Conservation (phyloP, 345 rosid species). For the Syzygium aqueum region DNA sequence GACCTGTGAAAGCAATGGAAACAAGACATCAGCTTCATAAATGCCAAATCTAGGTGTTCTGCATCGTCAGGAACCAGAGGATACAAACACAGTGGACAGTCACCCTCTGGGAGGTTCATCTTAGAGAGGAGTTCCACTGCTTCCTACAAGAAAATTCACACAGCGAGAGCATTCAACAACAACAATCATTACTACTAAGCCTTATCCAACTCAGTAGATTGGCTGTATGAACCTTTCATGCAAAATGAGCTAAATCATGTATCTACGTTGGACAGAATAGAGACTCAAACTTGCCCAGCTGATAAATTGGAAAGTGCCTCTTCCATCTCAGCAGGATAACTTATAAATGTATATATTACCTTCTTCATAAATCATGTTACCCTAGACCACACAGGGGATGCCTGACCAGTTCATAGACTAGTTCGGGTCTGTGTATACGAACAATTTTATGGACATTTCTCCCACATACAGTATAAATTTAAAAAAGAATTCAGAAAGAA, state of each 20-base stretch:
- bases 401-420: background rate
- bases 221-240: background rate
- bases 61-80: slow-evolving; percentile 58
- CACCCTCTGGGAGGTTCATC: slow-evolving; percentile 90
- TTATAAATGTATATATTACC: background rate
- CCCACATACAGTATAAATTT: background rate
- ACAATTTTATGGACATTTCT: background rate
- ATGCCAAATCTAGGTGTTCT: slow-evolving; percentile 34
- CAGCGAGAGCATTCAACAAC: background rate
- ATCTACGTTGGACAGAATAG: background rate
- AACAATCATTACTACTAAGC: background rate
- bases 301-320: background rate
- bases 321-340: background rate
- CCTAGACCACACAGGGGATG: background rate
- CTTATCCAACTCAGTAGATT: background rate
- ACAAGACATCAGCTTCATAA: slow-evolving; percentile 99
- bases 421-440: background rate
- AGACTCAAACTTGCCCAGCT: background rate
- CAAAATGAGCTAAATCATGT: background rate
- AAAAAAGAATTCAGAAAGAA: background rate
- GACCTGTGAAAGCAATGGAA: slow-evolving; percentile 94
- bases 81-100: slow-evolving; percentile 72
- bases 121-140: slow-evolving; percentile 70
- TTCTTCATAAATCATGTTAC: background rate
- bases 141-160: slow-evolving; percentile 39